Evolutionary conservation across 352 stramenopile species (phyloP).

Genomic region (Elongisporangium undulatum): DNA sequence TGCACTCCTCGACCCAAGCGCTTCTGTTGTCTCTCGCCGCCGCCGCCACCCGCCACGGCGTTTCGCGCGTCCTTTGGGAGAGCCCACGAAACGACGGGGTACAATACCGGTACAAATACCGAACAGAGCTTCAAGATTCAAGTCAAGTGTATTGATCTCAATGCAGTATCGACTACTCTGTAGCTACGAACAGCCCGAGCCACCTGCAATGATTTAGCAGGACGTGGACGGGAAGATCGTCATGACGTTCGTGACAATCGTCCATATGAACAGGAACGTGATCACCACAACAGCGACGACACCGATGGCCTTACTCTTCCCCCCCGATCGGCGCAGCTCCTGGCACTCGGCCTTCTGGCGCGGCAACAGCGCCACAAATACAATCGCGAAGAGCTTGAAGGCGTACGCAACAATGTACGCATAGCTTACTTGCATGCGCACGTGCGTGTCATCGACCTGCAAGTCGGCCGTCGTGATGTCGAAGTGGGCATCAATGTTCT

Average conservation of each 20-base stretch:
- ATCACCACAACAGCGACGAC: constrained; percentile 27
- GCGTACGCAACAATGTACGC: constrained; percentile 30
- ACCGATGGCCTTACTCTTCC: constrained; percentile 35
- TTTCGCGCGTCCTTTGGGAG: not conserved
- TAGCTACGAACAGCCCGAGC: constrained; percentile 24
- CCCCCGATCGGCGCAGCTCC: constrained; percentile 31
- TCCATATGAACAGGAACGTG: constrained; percentile 42
- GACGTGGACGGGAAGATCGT: constrained; percentile 37
- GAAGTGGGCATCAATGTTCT: constrained; percentile 53
- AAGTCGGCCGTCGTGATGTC: constrained; percentile 30
- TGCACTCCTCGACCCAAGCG: not conserved
- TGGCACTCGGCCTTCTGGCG: constrained; percentile 43
- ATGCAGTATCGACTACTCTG: not conserved
- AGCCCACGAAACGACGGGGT: not conserved
- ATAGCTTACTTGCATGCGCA: constrained; percentile 32
- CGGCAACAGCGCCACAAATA: constrained; percentile 42
- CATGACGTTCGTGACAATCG: constrained; percentile 52
- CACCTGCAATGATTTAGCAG: constrained; percentile 40
- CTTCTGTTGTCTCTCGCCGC: not conserved
- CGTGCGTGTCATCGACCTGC: constrained; percentile 27
- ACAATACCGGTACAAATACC: not conserved
- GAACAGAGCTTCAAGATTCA: constrained; percentile 6
- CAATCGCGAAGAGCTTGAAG: constrained; percentile 32
- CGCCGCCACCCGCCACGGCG: not conserved
- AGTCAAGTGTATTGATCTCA: not conserved